Base-by-base conservation (phyloP, 139 green algal species). In the Spirogloea muscicola region DNA sequence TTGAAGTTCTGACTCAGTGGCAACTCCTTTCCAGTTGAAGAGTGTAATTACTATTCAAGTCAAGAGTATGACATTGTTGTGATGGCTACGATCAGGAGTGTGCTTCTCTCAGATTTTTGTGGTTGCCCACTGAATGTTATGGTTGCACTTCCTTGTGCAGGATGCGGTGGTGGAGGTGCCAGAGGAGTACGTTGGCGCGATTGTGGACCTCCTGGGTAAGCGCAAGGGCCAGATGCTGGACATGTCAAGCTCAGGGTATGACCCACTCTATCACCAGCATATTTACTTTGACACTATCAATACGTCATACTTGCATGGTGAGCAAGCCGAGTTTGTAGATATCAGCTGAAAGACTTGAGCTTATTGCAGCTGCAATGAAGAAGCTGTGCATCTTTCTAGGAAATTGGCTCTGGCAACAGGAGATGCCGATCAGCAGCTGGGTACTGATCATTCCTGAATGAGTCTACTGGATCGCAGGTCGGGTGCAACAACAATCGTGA, bases 171-270 rank as follows among this genome's bases (percentile, higher is more conserved):
- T 91, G 46, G 74, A 85, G 72, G 89, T 93, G 68, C 91, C 91
- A 2, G 87, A 92, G 66, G 83, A 90, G 41, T 86, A 91, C 60
- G 80, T 96, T 33, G 75, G 75, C 13, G 60, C 84, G 1, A 85
- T 93, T 29, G 91, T 97, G 75, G 92, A 96, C 80, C 84, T 99
- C 68, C 89, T 99, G 64, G 92, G 90, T 2, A 85, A 87, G 61
- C 86, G 94, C 69, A 96, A 95, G 86, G 94, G 91, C 10, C 70
- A 90, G 55, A 98, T 98, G 93, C 36, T 91, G 49, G 93, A 97
- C 88, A 91, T 98, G 84, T 65, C 52, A 29, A 44, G 42, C 49
- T 70, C 72, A n/a, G 42, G 52, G 72, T 80, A 43, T 68, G 72
- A 36, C 10, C 21, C 46, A 55, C 21, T 31, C 46, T 21, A 70